These are phyloP conservation scores for Austroboletus rostrupii DNA, from an alignment of 1,284 basidiomycete genomes.

Conservation along the genomic window DNA sequence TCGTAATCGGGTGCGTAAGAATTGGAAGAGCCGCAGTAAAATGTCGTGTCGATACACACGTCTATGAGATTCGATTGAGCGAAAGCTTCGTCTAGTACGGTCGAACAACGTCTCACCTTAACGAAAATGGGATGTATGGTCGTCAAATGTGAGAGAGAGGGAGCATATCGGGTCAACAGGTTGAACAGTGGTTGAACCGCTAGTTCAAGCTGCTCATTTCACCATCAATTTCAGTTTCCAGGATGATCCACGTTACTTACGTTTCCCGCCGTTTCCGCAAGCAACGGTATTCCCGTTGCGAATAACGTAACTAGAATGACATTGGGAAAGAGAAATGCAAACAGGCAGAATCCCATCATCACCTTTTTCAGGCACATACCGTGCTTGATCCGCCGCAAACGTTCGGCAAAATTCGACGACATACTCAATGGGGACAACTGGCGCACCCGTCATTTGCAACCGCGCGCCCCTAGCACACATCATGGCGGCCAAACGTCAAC, in stretches of 20 bases:
- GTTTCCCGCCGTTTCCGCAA: slow-evolving; percentile 37
- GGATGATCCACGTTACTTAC: slow-evolving; percentile 31
- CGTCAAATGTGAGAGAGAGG: slow-evolving; percentile 56
- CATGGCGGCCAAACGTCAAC: neutral
- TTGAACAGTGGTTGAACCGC: slow-evolving; percentile 55
- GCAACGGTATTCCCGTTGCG: slow-evolving; percentile 43
- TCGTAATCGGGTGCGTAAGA: slow-evolving; percentile 54
- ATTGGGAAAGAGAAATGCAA: neutral
- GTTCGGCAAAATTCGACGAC: slow-evolving; percentile 53
- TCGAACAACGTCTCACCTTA: slow-evolving; percentile 29
- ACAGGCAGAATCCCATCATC: slow-evolving; percentile 9
- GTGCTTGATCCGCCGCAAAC: slow-evolving; percentile 58
- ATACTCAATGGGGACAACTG: slow-evolving; percentile 35
- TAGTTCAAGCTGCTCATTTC: slow-evolving; percentile 36
- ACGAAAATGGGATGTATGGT: slow-evolving; percentile 64
- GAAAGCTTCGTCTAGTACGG: neutral
- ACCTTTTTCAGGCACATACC: slow-evolving; percentile 66
- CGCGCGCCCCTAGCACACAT: slow-evolving; percentile 46
- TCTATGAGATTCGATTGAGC: slow-evolving; percentile 16
- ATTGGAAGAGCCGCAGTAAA: slow-evolving; percentile 55
- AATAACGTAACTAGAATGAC: slow-evolving; percentile 42
- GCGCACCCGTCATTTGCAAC: slow-evolving; percentile 36
- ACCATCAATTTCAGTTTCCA: slow-evolving; percentile 6
- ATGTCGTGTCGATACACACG: slow-evolving; percentile 45
- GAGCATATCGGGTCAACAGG: slow-evolving; percentile 60